Conservation (phyloP, 75 land plant genomes). For the Pinus taeda region DNA sequence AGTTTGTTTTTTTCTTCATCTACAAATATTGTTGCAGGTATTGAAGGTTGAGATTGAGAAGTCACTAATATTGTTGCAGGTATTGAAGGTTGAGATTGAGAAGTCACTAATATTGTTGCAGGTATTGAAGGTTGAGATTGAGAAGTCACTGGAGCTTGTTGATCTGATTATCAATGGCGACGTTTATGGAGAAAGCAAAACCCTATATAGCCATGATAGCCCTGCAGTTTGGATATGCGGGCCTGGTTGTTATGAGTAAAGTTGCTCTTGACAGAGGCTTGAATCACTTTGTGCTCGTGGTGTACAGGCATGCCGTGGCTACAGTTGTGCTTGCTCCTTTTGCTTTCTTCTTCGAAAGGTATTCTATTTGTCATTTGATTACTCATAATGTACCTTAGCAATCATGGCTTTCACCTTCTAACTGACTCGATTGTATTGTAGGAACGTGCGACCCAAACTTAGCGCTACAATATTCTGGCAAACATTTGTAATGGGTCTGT, state of each 20-base stretch:
- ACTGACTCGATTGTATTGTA: neutral
- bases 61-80: no score
- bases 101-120: no score
- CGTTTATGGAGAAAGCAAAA: constrained; percentile 8
- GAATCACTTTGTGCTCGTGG: constrained; percentile 45
- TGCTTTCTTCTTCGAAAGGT: constrained; percentile 54
- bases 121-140: no score
- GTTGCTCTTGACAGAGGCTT: constrained; percentile 41
- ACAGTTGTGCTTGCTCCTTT: constrained; percentile 52
- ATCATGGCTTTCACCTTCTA: no score
- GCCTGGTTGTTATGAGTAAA: constrained; percentile 37
- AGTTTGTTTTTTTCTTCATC: no score
- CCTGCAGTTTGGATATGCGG: constrained; percentile 40
- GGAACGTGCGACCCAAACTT: neutral
- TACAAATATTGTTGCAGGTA: no score
- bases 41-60: no score
- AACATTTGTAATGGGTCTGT: neutral
- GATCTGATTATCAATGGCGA: neutral
- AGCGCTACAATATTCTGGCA: neutral
- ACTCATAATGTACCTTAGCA: no score
- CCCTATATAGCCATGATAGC: constrained; percentile 27
- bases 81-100: no score
- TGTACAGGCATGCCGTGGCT: constrained; percentile 59
- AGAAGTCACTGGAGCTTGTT: no score
- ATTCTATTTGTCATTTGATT: neutral